Base-by-base conservation (phyloP, 1,284 basidiomycete genomes). In the Flammula alnicola region DNA sequence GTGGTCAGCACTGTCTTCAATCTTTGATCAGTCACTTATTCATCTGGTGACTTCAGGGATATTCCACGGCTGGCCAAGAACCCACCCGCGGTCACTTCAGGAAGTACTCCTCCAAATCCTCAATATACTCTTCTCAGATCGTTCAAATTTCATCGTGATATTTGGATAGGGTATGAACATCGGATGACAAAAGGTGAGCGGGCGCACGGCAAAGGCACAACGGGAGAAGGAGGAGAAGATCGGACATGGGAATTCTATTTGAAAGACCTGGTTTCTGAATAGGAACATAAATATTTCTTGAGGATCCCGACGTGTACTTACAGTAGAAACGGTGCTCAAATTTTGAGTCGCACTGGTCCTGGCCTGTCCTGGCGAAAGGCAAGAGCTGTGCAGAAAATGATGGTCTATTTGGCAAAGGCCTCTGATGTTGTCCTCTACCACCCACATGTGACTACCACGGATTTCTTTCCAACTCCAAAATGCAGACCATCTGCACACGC, bases 161-260 rank as follows among this genome's bases (percentile, higher is more conserved):
- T 74, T 0, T 98, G 93, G 84, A 79, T 80, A 40, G 93, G 91
- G 0, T 98, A 98, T 62, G 86, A 87, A 57, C 95, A 98, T 70
- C 76, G 92, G 9, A 88, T 96, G 79, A 98, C 95, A 1, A 89
- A 95, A 58, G 95, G 95, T 10, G 85, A 83, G 61, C 71, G 86
- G 52, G 84, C 72, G 0, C 75, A 82, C 55, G 86, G 86, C 2
- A 73, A 73, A 14, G 85, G 83, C 5, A 88, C 69, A 56, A 84
- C 84, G 0, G 86, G 87, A 0, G 75, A 81, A 59, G 84, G 85
- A 9, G 88, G 88, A 22, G 86, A 89, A 60, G 88, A 91, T 60
- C 71, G 88, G 37, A 88, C 84, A 52, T 91, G 88, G 88, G 86
- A 91, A 60, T 89, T 91, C 62, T 88, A 55, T 48, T 36, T 62